Conservation (phyloP, 306 rosid species). For the Canavalia ensiformis region DNA sequence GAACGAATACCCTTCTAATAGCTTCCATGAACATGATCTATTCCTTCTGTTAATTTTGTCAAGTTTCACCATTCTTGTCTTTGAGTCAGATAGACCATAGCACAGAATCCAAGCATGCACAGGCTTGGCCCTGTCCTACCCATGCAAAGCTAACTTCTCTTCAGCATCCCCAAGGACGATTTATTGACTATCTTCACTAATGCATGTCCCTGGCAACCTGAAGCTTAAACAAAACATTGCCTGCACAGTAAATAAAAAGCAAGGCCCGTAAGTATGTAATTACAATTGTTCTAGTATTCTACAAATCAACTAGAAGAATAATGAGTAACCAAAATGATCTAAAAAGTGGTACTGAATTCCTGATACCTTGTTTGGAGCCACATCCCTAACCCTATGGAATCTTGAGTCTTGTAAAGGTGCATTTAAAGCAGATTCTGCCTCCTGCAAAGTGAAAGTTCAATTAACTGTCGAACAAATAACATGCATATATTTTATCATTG, state of each 20-base stretch:
- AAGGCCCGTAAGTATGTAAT: slow-evolving; percentile 7
- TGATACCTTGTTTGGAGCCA: slow-evolving; percentile 94
- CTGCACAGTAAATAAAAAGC: slow-evolving; percentile 57
- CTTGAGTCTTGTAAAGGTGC: slow-evolving; percentile 65
- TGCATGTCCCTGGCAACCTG: slow-evolving; percentile 65
- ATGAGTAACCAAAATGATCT: background rate
- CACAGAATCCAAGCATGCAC: background rate
- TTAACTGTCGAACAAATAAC: slow-evolving; percentile 25
- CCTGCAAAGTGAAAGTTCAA: slow-evolving; percentile 59
- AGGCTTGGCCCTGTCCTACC: background rate
- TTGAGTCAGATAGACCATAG: background rate
- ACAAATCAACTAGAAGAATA: slow-evolving; percentile 19
- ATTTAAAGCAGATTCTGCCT: slow-evolving; percentile 84
- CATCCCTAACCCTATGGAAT: slow-evolving; percentile 92
- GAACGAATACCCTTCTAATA: background rate
- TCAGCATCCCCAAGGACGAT: slow-evolving; percentile 30
- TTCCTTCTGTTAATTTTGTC: slow-evolving; percentile 20
- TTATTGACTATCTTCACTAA: slow-evolving; percentile 48
- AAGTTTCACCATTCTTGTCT: background rate
- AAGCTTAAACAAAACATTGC: slow-evolving; percentile 91
- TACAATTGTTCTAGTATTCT: slow-evolving; percentile 8
- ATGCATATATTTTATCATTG: slow-evolving; percentile 13
- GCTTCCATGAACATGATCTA: background rate
- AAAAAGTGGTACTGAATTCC: slow-evolving; percentile 17
- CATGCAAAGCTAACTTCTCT: slow-evolving; percentile 32